Base-by-base conservation (phyloP, 2,329 filamentous ascomycete species). In the Colletotrichum salicis region DNA sequence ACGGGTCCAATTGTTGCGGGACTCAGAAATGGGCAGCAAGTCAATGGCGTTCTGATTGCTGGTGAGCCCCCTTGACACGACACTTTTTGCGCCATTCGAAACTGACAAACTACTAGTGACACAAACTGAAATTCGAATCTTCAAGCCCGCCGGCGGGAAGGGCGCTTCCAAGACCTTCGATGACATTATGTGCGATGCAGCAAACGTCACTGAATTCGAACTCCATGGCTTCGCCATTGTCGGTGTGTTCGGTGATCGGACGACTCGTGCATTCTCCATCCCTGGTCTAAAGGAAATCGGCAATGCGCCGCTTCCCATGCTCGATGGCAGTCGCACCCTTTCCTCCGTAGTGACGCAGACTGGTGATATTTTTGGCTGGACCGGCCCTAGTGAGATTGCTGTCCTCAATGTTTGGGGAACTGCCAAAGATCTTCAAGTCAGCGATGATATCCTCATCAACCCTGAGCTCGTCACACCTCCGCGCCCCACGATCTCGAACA, bases 151-250 rank as follows among this genome's bases (percentile, higher is more conserved):
- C 3, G 90, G 89, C 1, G 87, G 91, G 24, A 98, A 97, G 82
- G 96, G 96, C n/a, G 95, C 96, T 0, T 94, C 95, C 67, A 97
- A 96, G 77, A 91, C 91, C 1, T 98, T 96, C 82, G 95, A 97
- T 77, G 91, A 94, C 75, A 90, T 85, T 71, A 84, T 97, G 52
- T 98, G 96, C 79, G 92, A 97, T 77, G 88, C 93, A 1, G 96
- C 96, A 2, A 86, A 88, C 3, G 90, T 98, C 0, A 91, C 93
- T 0, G 91, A 93, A 64, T 91, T 93, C 37, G 91, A 94, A 76
- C 86, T 92, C 29, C 89, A 92, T 56, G 94, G 94, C 1, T 91
- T 92, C 77, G 95, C 94, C 6, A 84, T 99, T 4, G 90, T 97
- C 1, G 93, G 92, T 2, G 85, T 98, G 1, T 98, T 97, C 77